These are phyloP conservation scores for Trametes punicea DNA, from an alignment of 768 basidiomycete species.

Conservation along the genomic window DNA sequence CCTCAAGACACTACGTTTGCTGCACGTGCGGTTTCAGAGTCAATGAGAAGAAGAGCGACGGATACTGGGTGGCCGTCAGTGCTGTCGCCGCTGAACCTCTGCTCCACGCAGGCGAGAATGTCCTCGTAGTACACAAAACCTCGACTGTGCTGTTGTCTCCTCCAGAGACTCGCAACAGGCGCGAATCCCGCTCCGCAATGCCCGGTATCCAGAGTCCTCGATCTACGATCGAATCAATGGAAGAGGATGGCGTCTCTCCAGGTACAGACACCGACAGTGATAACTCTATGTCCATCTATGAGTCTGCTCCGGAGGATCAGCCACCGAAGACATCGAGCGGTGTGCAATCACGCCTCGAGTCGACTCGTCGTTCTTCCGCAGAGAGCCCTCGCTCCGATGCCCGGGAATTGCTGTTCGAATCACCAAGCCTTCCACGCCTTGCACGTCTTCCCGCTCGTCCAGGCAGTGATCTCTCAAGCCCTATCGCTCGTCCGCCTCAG, in stretches of 20 bases:
- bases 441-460: slow-evolving; percentile 1
- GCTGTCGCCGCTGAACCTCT: not conserved
- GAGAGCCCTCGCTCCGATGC: not conserved
- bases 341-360: too few relatives aligned
- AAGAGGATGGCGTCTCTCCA: not conserved
- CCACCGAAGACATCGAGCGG: not conserved
- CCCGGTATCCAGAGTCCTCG: not conserved
- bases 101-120: not conserved
- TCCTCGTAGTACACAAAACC: too few relatives aligned
- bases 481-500: not conserved
- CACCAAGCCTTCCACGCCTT: not conserved
- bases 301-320: slow-evolving; percentile 5
- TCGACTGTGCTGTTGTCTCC: too few relatives aligned
- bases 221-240: not conserved
- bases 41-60: slow-evolving; percentile 13
- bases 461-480: not conserved
- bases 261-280: not conserved
- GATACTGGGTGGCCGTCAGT: slow-evolving; percentile 5
- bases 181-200: not conserved
- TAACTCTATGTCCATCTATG: not conserved
- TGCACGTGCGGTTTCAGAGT: not conserved
- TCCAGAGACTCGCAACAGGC: not conserved
- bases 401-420: not conserved
- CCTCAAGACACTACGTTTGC: slow-evolving; percentile 14
- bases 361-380: slow-evolving; percentile 1